These are phyloP conservation scores for Mikania micrantha DNA, from an alignment of 129 eudicot species.

Conservation along the genomic window DNA sequence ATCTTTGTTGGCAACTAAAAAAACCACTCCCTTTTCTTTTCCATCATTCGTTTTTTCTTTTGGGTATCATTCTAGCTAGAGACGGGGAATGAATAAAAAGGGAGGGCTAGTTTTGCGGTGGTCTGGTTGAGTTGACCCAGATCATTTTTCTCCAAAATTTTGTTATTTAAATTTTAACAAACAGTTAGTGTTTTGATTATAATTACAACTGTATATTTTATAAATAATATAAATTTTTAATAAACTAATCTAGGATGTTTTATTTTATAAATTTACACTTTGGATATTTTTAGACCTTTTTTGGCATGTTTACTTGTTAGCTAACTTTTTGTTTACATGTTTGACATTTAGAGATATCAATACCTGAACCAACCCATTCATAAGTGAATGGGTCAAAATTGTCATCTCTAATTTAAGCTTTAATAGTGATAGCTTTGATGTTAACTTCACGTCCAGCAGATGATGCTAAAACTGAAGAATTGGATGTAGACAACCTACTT, in stretches of 20 bases:
- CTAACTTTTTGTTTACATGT: neutral
- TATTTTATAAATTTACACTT: neutral
- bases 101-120: neutral
- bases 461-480: constrained; percentile 38
- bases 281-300: neutral
- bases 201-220: neutral
- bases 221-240: neutral
- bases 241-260: neutral
- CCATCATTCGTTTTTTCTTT: neutral
- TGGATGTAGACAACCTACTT: constrained; percentile 44
- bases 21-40: neutral
- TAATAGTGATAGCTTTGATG: constrained; percentile 1
- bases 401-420: neutral
- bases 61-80: neutral
- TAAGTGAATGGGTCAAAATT: neutral
- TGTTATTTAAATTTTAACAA: neutral
- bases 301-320: neutral
- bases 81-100: neutral
- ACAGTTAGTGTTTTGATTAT: neutral
- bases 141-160: neutral
- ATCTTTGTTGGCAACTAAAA: neutral
- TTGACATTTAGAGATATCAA: neutral
- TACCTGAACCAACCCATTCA: neutral
- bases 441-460: constrained; percentile 29
- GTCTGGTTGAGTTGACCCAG: neutral